A percentile compares a stretch with the other conserved stretches of the same genome.
Evolutionary conservation across 2,329 filamentous ascomycete genomes (phyloP).

Genomic region (Colletotrichum nymphaeae): DNA sequence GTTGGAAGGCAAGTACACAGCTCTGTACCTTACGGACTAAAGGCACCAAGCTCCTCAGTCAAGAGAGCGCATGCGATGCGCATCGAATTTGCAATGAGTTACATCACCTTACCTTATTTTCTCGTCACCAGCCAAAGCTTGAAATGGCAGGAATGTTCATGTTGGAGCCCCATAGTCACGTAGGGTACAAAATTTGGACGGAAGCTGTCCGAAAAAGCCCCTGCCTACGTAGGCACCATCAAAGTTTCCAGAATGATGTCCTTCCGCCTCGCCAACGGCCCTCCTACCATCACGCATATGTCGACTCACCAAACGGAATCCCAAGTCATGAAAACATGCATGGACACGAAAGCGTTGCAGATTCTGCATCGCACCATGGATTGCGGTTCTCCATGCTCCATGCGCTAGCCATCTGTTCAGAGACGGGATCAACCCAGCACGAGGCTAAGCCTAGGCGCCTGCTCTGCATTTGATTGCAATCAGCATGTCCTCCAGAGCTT

Average conservation of each 20-base stretch:
- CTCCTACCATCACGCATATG: background rate
- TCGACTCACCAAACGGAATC: background rate
- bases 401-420: conserved; percentile 5
- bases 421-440: conserved; percentile 30
- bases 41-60: too few relatives aligned
- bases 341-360: background rate
- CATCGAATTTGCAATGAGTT: too few relatives aligned
- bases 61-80: too few relatives aligned
- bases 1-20: background rate
- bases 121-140: background rate
- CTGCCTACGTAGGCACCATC: background rate
- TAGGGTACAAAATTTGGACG: background rate
- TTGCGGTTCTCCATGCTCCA: background rate
- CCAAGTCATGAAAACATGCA: background rate
- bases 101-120: too few relatives aligned
- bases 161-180: too few relatives aligned
- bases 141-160: background rate
- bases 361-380: conserved; percentile 3
- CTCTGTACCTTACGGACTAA: background rate
- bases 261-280: background rate
- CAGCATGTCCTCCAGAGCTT: background rate
- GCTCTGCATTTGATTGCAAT: background rate
- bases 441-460: background rate
- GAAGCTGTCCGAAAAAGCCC: background rate
- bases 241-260: background rate